Base-by-base conservation (phyloP, 1,284 basidiomycete genomes). In the Ceratobasidium sp. region DNA sequence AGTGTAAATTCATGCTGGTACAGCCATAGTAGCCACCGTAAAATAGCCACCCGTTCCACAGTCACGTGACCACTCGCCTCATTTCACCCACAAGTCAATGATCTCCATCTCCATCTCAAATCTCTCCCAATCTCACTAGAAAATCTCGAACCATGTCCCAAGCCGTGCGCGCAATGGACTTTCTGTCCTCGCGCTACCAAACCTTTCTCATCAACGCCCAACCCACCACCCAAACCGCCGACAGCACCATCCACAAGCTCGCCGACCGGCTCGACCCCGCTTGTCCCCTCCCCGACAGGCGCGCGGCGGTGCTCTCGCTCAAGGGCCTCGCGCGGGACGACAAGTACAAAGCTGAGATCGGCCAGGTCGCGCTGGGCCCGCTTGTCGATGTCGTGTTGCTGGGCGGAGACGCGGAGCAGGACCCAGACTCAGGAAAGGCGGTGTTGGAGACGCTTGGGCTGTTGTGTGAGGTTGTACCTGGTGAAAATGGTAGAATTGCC, bases 401-500 rank as follows among this genome's bases (percentile, higher is more conserved):
- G 46, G 86, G 91, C 78, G 92, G 92, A 77, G 96, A 98, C 80
- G 92, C 94, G 0, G 90, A 93, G 78, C 88, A 94, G 68, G 96
- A 98, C 81, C 86, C 89, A 9, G 96, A 98, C 79, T 94, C 93
- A 74, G 95, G 92, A 1, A 96, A 94, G 81, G 95, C 95, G 9
- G 90, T 92, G 8, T 84, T 98, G 78, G 96, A 98, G 83, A 96
- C 95, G 0, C 83, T 98, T 75, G 88, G 89, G 77, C 81, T 88
- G 61, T 85, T 96, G 16, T 95, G 93, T 81, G 92, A 95, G 77
- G 84, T 85, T 7, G 88, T 76, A 41, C 64, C 56, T 76, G 77
- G 75, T 73, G 76, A 72, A 46, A 66, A 69, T 19, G 71, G 61
- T 22, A 76, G 71, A 61, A 62, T 76, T 37, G 53, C 75, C 22